A percentile compares a stretch with the other conserved stretches of the same genome.
Evolutionary conservation across 345 rosid genomes (phyloP).

Genomic region (Pelargonium nanum): DNA sequence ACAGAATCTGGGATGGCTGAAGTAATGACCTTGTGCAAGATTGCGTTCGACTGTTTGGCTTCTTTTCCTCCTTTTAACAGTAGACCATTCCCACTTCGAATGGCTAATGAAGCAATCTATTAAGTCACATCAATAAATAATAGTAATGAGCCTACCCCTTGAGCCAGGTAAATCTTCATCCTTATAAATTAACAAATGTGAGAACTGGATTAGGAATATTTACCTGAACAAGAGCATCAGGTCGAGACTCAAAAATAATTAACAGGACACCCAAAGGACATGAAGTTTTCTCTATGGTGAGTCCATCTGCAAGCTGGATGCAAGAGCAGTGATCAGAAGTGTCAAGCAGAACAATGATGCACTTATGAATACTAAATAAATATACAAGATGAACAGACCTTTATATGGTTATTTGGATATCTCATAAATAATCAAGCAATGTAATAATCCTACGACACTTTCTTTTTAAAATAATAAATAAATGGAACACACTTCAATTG

Average conservation of each 20-base stretch:
- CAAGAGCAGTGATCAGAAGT: conserved; percentile 11
- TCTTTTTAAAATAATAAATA: neutral
- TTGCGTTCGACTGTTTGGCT: conserved; percentile 83
- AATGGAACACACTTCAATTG: neutral
- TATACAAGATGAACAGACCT: too few relatives aligned
- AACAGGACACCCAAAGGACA: conserved; percentile 92
- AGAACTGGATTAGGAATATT: conserved; percentile 2
- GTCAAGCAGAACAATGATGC: neutral
- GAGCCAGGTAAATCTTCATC: neutral
- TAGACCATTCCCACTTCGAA: conserved; percentile 93
- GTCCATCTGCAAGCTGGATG: conserved; percentile 89
- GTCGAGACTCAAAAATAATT: conserved; percentile 93
- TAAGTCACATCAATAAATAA: conserved; percentile 13
- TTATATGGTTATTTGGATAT: too few relatives aligned
- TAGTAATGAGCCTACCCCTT: too few relatives aligned
- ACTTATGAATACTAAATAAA: neutral
- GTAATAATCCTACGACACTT: neutral
- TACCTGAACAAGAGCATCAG: conserved; percentile 97
- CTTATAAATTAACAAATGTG: too few relatives aligned
- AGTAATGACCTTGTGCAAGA: conserved; percentile 91
- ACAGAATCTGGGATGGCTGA: conserved; percentile 73
- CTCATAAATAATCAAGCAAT: neutral
- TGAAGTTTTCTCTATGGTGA: conserved; percentile 83
- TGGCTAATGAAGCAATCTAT: conserved; percentile 89
- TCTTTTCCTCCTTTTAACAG: conserved; percentile 97